Conservation (phyloP, 1,284 basidiomycete genomes). For the Cryptococcus sp. region DNA sequence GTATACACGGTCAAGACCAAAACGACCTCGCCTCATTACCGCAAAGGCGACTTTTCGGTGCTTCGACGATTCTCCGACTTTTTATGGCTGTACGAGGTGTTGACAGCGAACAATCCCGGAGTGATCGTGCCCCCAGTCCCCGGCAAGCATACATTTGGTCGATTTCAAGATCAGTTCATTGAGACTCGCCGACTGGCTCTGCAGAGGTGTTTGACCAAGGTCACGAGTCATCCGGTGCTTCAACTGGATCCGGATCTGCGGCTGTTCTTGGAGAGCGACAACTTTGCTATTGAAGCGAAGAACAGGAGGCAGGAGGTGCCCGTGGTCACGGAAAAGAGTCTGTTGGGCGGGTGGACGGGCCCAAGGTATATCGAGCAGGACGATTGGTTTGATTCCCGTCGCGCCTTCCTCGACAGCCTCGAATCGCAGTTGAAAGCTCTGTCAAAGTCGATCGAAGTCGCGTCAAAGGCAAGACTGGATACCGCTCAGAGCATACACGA, state of each 20-base stretch:
- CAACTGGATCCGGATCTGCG: slow-evolving; percentile 79
- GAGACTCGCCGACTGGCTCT: slow-evolving; percentile 77
- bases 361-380: slow-evolving; percentile 90
- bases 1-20: slow-evolving; percentile 92
- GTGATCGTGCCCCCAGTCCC: slow-evolving; percentile 96
- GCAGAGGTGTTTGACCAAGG: slow-evolving; percentile 87
- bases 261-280: slow-evolving; percentile 85
- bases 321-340: slow-evolving; percentile 53
- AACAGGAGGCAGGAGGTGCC: slow-evolving; percentile 28
- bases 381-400: slow-evolving; percentile 95
- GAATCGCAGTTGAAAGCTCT: slow-evolving; percentile 85
- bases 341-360: slow-evolving; percentile 77
- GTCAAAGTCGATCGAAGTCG: slow-evolving; percentile 78
- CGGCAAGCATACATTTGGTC: slow-evolving; percentile 87
- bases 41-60: slow-evolving; percentile 81
- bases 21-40: slow-evolving; percentile 80
- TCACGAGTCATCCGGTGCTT: slow-evolving; percentile 82
- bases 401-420: slow-evolving; percentile 80
- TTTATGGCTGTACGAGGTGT: slow-evolving; percentile 90
- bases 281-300: slow-evolving; percentile 74
- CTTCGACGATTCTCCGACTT: slow-evolving; percentile 96
- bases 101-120: slow-evolving; percentile 90
- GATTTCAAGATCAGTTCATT: slow-evolving; percentile 87
- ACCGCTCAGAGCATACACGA: slow-evolving; percentile 68
- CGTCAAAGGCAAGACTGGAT: slow-evolving; percentile 78